Conservation (phyloP, 352 stramenopile species). For the Thraustochytrium striatum region DNA sequence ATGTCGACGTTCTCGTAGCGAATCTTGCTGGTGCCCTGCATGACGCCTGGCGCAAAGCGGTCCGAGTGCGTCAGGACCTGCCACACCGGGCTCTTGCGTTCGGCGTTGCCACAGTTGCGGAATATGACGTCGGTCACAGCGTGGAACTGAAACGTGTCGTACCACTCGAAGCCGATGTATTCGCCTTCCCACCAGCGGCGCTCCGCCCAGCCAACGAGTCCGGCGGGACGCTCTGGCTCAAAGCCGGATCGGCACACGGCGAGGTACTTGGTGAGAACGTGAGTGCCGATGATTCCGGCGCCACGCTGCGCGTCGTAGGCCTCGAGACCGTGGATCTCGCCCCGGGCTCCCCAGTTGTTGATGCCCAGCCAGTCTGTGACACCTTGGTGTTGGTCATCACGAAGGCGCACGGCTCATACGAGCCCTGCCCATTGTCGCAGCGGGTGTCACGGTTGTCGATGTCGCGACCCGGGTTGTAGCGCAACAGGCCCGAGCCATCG, state of each 20-base stretch:
- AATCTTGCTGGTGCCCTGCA: background rate
- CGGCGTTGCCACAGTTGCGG: background rate
- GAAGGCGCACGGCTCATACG: background rate
- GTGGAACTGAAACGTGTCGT: constrained; percentile 1
- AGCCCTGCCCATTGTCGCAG: background rate
- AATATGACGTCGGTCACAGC: constrained; percentile 3
- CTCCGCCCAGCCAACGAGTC: background rate
- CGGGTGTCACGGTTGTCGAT: background rate
- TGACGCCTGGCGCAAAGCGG: background rate
- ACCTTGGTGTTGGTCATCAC: background rate
- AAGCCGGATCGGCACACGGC: background rate
- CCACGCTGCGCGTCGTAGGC: background rate
- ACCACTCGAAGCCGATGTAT: background rate
- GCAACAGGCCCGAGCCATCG: background rate
- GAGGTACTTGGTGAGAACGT: background rate
- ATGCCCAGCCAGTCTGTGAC: background rate
- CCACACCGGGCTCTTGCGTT: background rate
- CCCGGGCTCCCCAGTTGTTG: background rate
- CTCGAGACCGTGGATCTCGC: background rate
- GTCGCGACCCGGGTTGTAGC: constrained; percentile 36
- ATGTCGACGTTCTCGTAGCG: background rate
- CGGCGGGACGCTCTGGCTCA: background rate
- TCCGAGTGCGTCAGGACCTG: constrained; percentile 7
- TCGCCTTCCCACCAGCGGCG: background rate
- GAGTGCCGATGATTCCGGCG: background rate